Base-by-base conservation (phyloP, 805 yeast species). In the Metschnikowia anglica region DNA sequence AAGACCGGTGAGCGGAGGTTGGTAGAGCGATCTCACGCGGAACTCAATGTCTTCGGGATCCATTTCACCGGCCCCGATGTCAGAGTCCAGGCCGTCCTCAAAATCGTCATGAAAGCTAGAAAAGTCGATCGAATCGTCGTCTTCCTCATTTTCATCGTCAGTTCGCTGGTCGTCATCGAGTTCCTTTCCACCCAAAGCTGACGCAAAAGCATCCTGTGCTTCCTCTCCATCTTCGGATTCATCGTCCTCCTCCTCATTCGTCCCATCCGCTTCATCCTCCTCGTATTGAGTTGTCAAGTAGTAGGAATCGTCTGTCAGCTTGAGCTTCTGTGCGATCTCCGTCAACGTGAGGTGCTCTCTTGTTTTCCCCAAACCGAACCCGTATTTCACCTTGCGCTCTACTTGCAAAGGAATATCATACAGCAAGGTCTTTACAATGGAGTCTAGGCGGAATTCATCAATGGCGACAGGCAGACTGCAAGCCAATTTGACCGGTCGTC, bases 271-370 rank as follows among this genome's bases (percentile, higher is more conserved):
- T 27, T 28, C 61, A 44, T 75, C 75, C 37, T 74, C 81, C 2
- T 51, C 63, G 54, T 85, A 85, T 51, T 85, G 90, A 0, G 90
- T 85, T 1, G 90, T 85, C 57, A 84, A 64, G 50, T 85, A 84
- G 43, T 75, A 69, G 0, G 68, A 60, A 21, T 62, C 71, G 13
- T 76, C 77, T 1, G 77, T 80, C 3, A 52, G 34, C 21, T 57
- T 42, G 20, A 81, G 52, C 46, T 61, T 66, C 0, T 60, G 55
- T 39, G 81, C 58, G 35, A 85, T 70, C 15, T 79, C 78, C 0
- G 55, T 54, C 46, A 84, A 68, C 2, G 64, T 59, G 78, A 82
- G 71, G 41, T 70, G 70, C 12, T 71, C 59, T 48, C 89, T 65
- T 42, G 68, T 65, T 16, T 68, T 67, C 1, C 88, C 88, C 34